Evolutionary conservation across 192 early-diverging fungal species (phyloP).

Genomic region (Mortierella alpina): DNA sequence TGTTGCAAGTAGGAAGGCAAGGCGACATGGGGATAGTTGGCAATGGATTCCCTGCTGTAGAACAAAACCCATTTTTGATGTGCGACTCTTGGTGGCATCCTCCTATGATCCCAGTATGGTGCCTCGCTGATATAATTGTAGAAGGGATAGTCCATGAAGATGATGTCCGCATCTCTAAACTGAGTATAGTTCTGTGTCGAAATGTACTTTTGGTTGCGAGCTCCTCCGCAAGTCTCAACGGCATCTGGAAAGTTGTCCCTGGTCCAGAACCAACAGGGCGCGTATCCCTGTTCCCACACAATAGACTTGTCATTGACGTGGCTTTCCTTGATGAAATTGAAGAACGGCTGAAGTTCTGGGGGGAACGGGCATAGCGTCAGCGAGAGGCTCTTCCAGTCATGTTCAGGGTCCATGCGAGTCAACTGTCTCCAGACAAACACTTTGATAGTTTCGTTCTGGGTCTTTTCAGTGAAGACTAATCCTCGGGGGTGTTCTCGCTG

Average conservation of each 20-base stretch:
- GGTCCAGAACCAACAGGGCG: slow-evolving; percentile 17
- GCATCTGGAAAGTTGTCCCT: not conserved
- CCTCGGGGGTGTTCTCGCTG: not conserved
- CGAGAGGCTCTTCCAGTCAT: slow-evolving; percentile 10
- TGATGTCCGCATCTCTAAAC: slow-evolving; percentile 27
- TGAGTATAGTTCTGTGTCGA: slow-evolving; percentile 34
- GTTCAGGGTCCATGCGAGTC: not conserved
- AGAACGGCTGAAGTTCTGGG: slow-evolving; percentile 18
- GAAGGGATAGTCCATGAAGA: slow-evolving; percentile 31
- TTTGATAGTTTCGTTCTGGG: not conserved
- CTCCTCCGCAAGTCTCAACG: not conserved
- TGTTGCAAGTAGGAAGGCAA: slow-evolving; percentile 13
- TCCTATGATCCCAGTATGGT: slow-evolving; percentile 18
- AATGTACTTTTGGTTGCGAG: slow-evolving; percentile 13
- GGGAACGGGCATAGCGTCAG: slow-evolving; percentile 13
- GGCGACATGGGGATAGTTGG: slow-evolving; percentile 13
- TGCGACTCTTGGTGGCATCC: slow-evolving; percentile 26
- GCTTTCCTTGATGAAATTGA: not conserved
- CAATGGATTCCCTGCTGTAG: slow-evolving; percentile 11
- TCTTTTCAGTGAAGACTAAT: slow-evolving; percentile 1
- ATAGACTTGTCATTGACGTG: not conserved
- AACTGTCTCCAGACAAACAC: slow-evolving; percentile 13
- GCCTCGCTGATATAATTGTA: slow-evolving; percentile 1
- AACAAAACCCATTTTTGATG: slow-evolving; percentile 35
- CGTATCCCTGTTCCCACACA: slow-evolving; percentile 4